Percentiles rank a stretch among this genome's conserved stretches.
Evolutionary conservation across 2,329 filamentous ascomycete species (phyloP).

Genomic region (Zymoseptoria pseudotritici): DNA sequence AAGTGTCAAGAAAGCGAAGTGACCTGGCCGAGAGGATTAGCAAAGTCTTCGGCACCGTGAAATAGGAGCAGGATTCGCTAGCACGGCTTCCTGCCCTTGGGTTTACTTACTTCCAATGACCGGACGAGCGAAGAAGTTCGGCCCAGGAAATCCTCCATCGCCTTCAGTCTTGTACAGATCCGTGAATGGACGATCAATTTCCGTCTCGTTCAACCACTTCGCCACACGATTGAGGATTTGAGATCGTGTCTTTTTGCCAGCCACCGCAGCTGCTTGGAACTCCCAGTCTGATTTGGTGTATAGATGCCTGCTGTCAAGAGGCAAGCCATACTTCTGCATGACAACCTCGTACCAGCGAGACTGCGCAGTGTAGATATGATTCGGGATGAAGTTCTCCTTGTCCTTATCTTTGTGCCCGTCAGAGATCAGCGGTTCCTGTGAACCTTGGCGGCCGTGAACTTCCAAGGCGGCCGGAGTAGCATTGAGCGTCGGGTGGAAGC

Average conservation of each 20-base stretch:
- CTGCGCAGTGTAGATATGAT: constrained; percentile 69
- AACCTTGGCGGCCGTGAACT: constrained; percentile 1
- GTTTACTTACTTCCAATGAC: constrained; percentile 59
- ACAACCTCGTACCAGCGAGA: constrained; percentile 74
- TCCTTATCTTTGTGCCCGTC: neutral
- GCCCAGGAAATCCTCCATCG: constrained; percentile 64
- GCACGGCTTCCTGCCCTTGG: neutral
- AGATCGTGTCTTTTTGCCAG: constrained; percentile 58
- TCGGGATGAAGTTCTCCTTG: constrained; percentile 54
- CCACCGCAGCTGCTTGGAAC: constrained; percentile 77
- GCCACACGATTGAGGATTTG: constrained; percentile 70
- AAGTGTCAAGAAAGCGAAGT: constrained; percentile 78
- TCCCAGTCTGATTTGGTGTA: constrained; percentile 84
- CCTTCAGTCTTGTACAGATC: constrained; percentile 79
- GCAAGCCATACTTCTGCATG: constrained; percentile 73
- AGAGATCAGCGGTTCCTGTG: constrained; percentile 14
- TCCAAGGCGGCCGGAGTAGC: constrained; percentile 7
- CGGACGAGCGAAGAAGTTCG: constrained; percentile 71
- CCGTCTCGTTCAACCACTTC: constrained; percentile 76
- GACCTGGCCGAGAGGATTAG: constrained; percentile 25
- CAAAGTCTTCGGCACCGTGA: neutral
- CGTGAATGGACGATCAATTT: constrained; percentile 66
- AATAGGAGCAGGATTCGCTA: neutral
- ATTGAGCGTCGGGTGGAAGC: constrained; percentile 56
- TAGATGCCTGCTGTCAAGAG: constrained; percentile 71